Evolutionary conservation across 495 filamentous ascomycete genomes (phyloP), one percentile per base, ranked within the genome.

Genomic region (Podospora bellae-mahoneyi): DNA sequence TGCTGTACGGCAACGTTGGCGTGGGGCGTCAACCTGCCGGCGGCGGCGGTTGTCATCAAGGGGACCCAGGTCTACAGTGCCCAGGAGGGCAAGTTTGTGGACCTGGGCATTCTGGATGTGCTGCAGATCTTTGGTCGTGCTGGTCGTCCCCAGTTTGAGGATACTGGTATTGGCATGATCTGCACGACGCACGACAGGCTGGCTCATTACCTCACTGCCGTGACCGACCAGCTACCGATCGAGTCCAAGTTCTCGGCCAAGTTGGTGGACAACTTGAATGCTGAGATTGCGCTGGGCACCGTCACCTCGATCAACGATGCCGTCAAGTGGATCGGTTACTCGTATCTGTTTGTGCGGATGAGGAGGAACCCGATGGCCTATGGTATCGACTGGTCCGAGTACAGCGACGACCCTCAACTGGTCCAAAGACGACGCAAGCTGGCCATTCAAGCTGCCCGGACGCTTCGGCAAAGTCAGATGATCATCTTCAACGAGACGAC

Each of bases 11-110:
- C 95, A 13, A 99, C 95, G 0, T 83, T 99, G 57, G 95, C 95
- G 10, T 99, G 95, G 95, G 95, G 95, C 87, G 94, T 99, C 71
- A 99, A 99, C 81, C 87, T 99, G 77, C 95, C 95, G 1, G 95
- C 95, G 9, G 94, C 96, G 15, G 96, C 95, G 3, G 95, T 99
- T 27, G 86, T 99, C 64, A 99, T 99, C 82, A 98, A 98, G 78
- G 95, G 95, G 19, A 98, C 95, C 5, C 93, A 97, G 76, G 82
- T 99, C 2, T 99, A 99, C 79, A 97, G 94, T 76, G 88, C 95
- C 0, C 90, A 95, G 78, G 94, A 95, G 67, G 95, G 95, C 78
- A 96, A 94, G 81, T 98, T 97, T 74, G 90, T 97, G 27, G 96
- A 98, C 75, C 84, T 99, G 16, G 94, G 95, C 10, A 99, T 99